phyloP scores from a whole-genome alignment of 192 early-diverging fungal species.

The Blastocladiella britannica region DNA sequence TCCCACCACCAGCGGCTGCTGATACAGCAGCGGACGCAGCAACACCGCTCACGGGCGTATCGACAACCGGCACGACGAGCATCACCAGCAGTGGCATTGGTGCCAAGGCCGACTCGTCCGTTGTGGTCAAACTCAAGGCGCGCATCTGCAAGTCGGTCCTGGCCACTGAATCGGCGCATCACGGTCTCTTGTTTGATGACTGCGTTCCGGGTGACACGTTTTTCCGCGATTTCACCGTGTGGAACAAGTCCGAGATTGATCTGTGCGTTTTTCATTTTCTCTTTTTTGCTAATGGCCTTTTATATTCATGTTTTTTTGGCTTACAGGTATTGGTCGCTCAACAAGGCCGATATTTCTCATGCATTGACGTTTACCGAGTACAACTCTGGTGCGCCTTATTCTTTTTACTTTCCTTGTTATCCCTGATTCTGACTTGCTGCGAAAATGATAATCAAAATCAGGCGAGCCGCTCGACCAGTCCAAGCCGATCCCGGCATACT shows the following conservation, averaged over 20 bases:
- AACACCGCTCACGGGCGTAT: not conserved
- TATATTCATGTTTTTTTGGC: too few relatives aligned
- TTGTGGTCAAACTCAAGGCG: conserved; percentile 55
- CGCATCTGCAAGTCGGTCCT: conserved; percentile 75
- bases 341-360: conserved; percentile 42
- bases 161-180: conserved; percentile 78
- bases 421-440: conserved; percentile 1
- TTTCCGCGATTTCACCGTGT: conserved; percentile 72
- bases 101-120: conserved; percentile 28
- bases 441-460: conserved; percentile 7
- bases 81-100: too few relatives aligned
- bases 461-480: conserved; percentile 18
- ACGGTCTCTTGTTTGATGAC: conserved; percentile 82
- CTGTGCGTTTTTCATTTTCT: too few relatives aligned
- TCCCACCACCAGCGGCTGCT: too few relatives aligned
- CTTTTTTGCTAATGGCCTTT: too few relatives aligned
- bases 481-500: conserved; percentile 46
- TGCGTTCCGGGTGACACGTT: conserved; percentile 75
- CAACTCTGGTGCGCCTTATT: conserved; percentile 28
- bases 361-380: conserved; percentile 55
- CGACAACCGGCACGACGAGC: not conserved
- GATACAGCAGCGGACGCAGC: too few relatives aligned
- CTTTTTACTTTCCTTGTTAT: not conserved
- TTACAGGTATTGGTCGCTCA: conserved; percentile 74
- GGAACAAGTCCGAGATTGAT: conserved; percentile 75